Base-by-base conservation (phyloP, 2,329 filamentous ascomycete species). In the Remersonia thermophila region DNA sequence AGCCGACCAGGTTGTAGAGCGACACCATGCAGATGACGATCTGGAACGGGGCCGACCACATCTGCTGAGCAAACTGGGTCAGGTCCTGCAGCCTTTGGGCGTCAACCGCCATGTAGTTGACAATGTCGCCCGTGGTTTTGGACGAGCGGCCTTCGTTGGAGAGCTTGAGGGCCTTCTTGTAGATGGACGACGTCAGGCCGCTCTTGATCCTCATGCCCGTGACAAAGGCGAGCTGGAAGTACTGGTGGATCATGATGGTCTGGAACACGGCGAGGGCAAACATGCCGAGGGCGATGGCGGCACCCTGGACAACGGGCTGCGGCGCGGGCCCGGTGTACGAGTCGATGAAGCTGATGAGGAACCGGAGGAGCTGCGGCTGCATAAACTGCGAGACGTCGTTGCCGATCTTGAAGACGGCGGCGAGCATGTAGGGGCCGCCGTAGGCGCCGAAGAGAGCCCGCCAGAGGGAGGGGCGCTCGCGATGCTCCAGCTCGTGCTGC, bases 31-130 rank as follows among this genome's bases (percentile, higher is more conserved):
- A 98, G 27, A 98, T 74, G 23, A 77, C 69, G 52, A 98, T 98
- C 58, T 98, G 93, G 60, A 96, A 93, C 3, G 91, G 91, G 3
- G 93, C 89, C 30, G 87, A 95, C 86, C 91, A 95, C 9, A 93
- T 65, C 57, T 96, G 89, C 55, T 93, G 87, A 13, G 84, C 86
- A 55, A 91, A 98, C 53, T 98, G 93, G 2, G 89, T 85, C 39
- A 98, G 66, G 59, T 98, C 91, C 52, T 95, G 83, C 13, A 98
- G 70, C 46, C 93, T 80, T 59, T 98, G 91, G 11, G 89, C 89
- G 55, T 98, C 91, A 8, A 98, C 89, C 31, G 93, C 91, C 89
- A 98, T 98, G 61, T 94, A 91, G 55, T 98, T 98, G 56, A 98
- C 91, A 52, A 98, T 96, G 52, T 98, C 93, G 39, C 91, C 91